These are phyloP conservation scores for Quercus cerris DNA, from an alignment of 306 rosid species.

Conservation along the genomic window DNA sequence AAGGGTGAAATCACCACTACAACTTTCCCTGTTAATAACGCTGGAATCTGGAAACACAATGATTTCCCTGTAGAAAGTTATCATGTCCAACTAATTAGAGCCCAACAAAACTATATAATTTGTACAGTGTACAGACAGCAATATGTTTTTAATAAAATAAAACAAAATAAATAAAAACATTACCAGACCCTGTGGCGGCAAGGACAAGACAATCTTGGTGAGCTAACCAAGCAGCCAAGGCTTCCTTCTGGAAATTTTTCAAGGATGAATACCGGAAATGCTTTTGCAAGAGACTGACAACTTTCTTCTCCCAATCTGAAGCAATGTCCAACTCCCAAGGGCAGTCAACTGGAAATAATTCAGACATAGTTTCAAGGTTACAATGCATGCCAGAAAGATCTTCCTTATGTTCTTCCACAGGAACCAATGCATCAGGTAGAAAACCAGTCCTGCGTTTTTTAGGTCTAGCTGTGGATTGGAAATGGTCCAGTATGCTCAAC, in stretches of 20 bases:
- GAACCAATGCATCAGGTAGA: constrained; percentile 17
- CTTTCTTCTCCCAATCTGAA: constrained; percentile 54
- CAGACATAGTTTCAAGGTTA: constrained; percentile 13
- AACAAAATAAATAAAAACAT: constrained; percentile 8
- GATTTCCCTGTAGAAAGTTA: constrained; percentile 75
- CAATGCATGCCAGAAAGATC: constrained; percentile 13
- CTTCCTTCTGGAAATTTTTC: constrained; percentile 82
- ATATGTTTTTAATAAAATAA: neutral
- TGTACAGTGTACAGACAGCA: neutral
- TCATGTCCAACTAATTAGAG: constrained; percentile 6
- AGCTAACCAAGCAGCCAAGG: constrained; percentile 64
- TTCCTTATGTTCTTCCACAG: constrained; percentile 25
- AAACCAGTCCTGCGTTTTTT: constrained; percentile 20
- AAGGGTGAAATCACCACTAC: constrained; percentile 95
- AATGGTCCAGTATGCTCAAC: constrained; percentile 65
- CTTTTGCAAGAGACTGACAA: constrained; percentile 47
- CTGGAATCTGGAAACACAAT: constrained; percentile 91
- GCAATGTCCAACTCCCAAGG: constrained; percentile 17
- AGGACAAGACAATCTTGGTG: constrained; percentile 77
- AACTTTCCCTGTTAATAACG: constrained; percentile 84
- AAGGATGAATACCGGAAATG: constrained; percentile 65
- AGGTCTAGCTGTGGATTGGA: constrained; percentile 31
- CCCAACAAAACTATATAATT: neutral
- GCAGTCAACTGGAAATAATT: constrained; percentile 8
- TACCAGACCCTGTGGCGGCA: constrained; percentile 96